Evolutionary conservation across 768 basidiomycete species (phyloP).

Genomic region (Austroboletus festivus): DNA sequence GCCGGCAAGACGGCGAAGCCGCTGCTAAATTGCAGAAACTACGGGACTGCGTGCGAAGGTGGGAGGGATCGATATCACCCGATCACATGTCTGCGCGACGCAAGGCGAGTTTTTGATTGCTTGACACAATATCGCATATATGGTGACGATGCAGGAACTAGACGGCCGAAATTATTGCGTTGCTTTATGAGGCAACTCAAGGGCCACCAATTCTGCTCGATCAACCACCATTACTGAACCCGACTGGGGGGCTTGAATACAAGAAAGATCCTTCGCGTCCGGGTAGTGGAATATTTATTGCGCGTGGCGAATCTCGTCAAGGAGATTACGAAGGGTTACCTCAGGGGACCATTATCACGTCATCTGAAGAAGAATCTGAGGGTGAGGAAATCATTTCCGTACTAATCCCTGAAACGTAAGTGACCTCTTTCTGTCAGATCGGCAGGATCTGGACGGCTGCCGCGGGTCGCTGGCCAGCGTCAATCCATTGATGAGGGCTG

Average conservation of each 20-base stretch:
- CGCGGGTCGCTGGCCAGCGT: constrained; percentile 51
- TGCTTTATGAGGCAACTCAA: constrained; percentile 93
- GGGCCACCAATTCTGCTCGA: constrained; percentile 55
- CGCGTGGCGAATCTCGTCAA: constrained; percentile 44
- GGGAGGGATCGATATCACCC: constrained; percentile 83
- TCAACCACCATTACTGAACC: constrained; percentile 66
- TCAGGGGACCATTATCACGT: constrained; percentile 51
- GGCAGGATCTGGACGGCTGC: constrained; percentile 11
- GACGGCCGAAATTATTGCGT: constrained; percentile 89
- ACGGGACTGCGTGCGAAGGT: constrained; percentile 79
- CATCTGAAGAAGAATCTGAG: constrained; percentile 46
- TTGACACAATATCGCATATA: neutral
- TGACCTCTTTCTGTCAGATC: constrained; percentile 13
- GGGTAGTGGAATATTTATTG: constrained; percentile 85
- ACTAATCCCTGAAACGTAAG: constrained; percentile 4
- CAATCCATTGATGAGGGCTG: constrained; percentile 42
- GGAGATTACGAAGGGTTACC: constrained; percentile 53
- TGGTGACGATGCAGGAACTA: constrained; percentile 29
- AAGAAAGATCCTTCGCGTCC: constrained; percentile 76
- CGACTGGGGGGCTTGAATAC: constrained; percentile 76
- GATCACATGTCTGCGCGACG: constrained; percentile 95
- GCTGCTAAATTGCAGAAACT: constrained; percentile 72
- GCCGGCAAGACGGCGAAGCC: constrained; percentile 74
- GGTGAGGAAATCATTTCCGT: constrained; percentile 40
- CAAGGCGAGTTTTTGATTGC: constrained; percentile 52